Conservation (phyloP, 75 land plant species). For the Selaginella tamariscina region DNA sequence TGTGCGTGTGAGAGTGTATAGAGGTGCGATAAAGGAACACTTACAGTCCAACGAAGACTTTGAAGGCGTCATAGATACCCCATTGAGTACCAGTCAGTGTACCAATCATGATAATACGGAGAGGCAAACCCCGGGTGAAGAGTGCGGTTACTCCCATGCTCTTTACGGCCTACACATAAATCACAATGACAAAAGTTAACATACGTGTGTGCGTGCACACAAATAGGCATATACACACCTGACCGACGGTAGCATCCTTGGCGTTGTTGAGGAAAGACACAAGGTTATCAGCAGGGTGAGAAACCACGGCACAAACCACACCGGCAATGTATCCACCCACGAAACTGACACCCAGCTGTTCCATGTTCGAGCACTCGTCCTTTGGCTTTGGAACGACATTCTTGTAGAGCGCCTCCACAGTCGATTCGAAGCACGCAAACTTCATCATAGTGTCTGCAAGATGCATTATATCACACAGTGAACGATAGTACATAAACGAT, state of each 20-base stretch:
- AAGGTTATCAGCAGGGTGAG: slow-evolving; percentile 39
- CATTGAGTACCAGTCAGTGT: slow-evolving; percentile 34
- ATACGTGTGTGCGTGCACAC: neutral
- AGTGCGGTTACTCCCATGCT: slow-evolving; percentile 29
- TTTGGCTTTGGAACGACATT: slow-evolving; percentile 30
- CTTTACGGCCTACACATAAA: slow-evolving; percentile 18
- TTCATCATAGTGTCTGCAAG: slow-evolving; percentile 34
- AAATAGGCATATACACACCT: neutral
- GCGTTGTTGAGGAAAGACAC: slow-evolving; percentile 37
- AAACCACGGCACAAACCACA: slow-evolving; percentile 28
- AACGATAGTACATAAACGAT: neutral
- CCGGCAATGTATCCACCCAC: slow-evolving; percentile 36
- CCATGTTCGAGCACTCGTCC: slow-evolving; percentile 19
- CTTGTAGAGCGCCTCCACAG: slow-evolving; percentile 31
- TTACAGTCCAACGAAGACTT: slow-evolving; percentile 27
- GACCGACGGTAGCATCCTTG: slow-evolving; percentile 27
- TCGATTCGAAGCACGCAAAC: slow-evolving; percentile 37
- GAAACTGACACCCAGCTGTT: slow-evolving; percentile 34
- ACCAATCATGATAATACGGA: slow-evolving; percentile 36
- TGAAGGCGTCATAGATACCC: slow-evolving; percentile 36
- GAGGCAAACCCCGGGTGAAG: slow-evolving; percentile 34
- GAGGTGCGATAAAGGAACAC: too few relatives aligned
- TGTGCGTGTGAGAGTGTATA: too few relatives aligned
- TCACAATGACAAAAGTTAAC: neutral
- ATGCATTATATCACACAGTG: neutral